A percentile compares a stretch with the other conserved stretches of the same genome.
phyloP scores from a whole-genome alignment of 108 stramenopile genomes.

The Pseudonitzschia multiseries region DNA sequence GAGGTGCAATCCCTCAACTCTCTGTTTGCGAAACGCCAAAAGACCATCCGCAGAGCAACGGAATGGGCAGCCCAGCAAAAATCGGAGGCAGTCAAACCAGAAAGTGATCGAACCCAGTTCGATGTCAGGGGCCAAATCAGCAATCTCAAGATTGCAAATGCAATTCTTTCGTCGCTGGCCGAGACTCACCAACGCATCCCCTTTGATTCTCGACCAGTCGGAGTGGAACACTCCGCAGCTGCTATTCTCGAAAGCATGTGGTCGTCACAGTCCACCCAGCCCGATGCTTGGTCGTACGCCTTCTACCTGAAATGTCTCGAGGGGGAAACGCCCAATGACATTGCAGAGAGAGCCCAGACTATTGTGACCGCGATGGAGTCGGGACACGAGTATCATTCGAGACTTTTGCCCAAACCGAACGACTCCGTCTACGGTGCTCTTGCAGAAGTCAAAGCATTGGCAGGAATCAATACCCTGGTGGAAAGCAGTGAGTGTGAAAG shows the following conservation, averaged over 20 bases:
- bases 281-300: constrained; percentile 58
- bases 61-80: constrained; percentile 22
- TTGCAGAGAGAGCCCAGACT: constrained; percentile 42
- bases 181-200: constrained; percentile 26
- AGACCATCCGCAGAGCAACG: constrained; percentile 25
- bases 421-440: constrained; percentile 54
- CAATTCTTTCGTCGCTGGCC: constrained; percentile 38
- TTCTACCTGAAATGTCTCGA: constrained; percentile 66
- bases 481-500: constrained; percentile 31
- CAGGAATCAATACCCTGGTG: constrained; percentile 31
- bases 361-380: constrained; percentile 54
- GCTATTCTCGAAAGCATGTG: constrained; percentile 42
- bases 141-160: constrained; percentile 34
- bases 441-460: constrained; percentile 54
- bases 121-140: constrained; percentile 5
- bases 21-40: not conserved
- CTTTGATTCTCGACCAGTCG: constrained; percentile 6
- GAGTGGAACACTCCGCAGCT: constrained; percentile 35
- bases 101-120: constrained; percentile 13
- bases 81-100: not conserved
- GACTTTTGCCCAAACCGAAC: constrained; percentile 55
- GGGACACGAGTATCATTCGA: constrained; percentile 18
- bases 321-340: constrained; percentile 24
- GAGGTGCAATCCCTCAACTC: not conserved
- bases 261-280: constrained; percentile 24